Percentiles rank a stretch among this genome's conserved stretches.
phyloP scores from a whole-genome alignment of 1,284 basidiomycete genomes.

The Sporisorium exsertum region DNA sequence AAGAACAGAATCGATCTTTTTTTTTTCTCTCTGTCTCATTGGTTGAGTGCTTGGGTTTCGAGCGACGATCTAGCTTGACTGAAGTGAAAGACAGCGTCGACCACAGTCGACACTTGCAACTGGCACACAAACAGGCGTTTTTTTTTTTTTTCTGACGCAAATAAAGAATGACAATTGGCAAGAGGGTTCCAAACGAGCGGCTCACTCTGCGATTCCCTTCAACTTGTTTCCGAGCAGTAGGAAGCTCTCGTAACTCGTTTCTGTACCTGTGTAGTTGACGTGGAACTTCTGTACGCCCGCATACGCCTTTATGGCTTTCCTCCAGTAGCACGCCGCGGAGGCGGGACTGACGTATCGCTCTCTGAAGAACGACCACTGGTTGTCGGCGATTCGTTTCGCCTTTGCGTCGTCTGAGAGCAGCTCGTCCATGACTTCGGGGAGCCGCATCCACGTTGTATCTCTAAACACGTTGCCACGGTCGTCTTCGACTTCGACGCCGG shows the following conservation, averaged over 20 bases:
- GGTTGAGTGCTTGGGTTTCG: neutral
- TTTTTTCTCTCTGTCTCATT: neutral
- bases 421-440: conserved; percentile 62
- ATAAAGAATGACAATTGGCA: no score
- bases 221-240: conserved; percentile 49
- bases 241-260: conserved; percentile 62
- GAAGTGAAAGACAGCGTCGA: neutral
- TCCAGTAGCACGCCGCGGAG: conserved; percentile 60
- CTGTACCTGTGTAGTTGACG: conserved; percentile 53
- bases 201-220: conserved; percentile 25
- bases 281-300: conserved; percentile 43
- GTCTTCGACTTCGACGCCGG: conserved; percentile 47
- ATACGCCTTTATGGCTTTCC: conserved; percentile 54
- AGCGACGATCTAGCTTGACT: neutral
- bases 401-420: conserved; percentile 50
- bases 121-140: no score
- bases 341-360: conserved; percentile 59
- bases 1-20: neutral
- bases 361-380: conserved; percentile 61
- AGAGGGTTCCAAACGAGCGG: neutral
- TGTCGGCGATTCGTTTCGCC: conserved; percentile 61
- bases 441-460: conserved; percentile 56
- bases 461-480: conserved; percentile 26
- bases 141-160: no score
- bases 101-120: no score